Percentiles rank a stretch among this genome's conserved stretches.
Evolutionary conservation across 768 basidiomycete genomes (phyloP).

Genomic region (Epithele typhae): DNA sequence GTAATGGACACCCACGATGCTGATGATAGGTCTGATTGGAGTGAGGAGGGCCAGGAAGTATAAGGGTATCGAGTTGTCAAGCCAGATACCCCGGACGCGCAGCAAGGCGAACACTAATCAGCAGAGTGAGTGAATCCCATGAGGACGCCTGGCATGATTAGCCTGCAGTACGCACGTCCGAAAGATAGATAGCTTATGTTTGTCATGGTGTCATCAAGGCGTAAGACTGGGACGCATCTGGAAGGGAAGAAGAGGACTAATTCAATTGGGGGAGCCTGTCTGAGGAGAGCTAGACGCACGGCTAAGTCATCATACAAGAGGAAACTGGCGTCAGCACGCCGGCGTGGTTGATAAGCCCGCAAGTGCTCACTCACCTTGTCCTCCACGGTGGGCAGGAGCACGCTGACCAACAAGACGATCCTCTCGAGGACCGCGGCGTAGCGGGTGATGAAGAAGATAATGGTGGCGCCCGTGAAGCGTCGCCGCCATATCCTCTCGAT

Average conservation of each 20-base stretch:
- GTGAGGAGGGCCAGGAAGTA: slow-evolving; percentile 6
- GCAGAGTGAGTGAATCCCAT: no score
- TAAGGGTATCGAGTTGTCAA: slow-evolving; percentile 7
- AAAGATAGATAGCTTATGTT: slow-evolving; percentile 16
- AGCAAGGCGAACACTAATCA: slow-evolving; percentile 14
- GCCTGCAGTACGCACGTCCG: slow-evolving; percentile 8
- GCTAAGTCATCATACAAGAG: no score
- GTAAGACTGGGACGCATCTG: slow-evolving; percentile 17
- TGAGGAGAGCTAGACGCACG: background rate
- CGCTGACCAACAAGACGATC: slow-evolving; percentile 9
- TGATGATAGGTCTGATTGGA: slow-evolving; percentile 5
- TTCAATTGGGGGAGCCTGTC: background rate
- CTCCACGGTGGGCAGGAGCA: slow-evolving; percentile 11
- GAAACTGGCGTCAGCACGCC: no score
- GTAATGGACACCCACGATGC: slow-evolving; percentile 7
- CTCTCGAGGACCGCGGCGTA: slow-evolving; percentile 15
- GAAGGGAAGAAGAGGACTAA: background rate
- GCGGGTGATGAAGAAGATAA: slow-evolving; percentile 12
- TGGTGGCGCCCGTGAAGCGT: slow-evolving; percentile 13
- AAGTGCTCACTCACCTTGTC: slow-evolving; percentile 11
- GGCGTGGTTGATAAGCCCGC: no score
- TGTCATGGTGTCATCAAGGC: slow-evolving; percentile 16
- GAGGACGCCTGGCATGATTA: no score
- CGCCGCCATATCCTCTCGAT: slow-evolving; percentile 15
- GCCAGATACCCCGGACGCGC: slow-evolving; percentile 15